Evolutionary conservation across 805 yeast genomes (phyloP), one percentile per base, ranked within the genome.

Genomic region (Millerozyma miso): DNA sequence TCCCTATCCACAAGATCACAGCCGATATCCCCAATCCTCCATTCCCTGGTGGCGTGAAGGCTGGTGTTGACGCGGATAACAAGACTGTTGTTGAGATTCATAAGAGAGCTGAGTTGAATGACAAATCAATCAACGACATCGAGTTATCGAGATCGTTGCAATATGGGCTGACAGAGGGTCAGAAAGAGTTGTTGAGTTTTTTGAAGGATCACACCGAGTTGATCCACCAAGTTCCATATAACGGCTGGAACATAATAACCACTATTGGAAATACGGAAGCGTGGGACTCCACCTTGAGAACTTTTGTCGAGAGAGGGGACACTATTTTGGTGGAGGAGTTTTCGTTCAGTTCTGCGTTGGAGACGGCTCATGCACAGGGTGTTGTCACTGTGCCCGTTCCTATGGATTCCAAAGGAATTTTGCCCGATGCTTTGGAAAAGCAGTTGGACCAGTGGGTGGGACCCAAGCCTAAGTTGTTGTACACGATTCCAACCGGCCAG

Each of bases 401-500:
- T 49, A 81, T 90, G 73, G 97, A 91, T 59, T 74, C 75, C 18
- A 73, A 76, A 47, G 98, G 98, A 48, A 74, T 88, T 40, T 64
- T 83, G 40, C 95, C 96, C 12, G 83, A 79, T 46, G 76, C 77
- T 39, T 70, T 91, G 42, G 90, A 73, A 32, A 53, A 61, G 8
- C 63, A 82, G 40, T 67, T 91, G 55, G 77, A 73, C 47, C 69
- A 76, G 58, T 90, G 97, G 97, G 73, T 73, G 12, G 82, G 69
- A 43, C 77, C 79, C 45, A 81, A 81, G 65, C 98, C 98, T 52
- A 88, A 85, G 65, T 70, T 91, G 46, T 73, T 91, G 54, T 93
- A 93, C 78, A 82, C 93, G 33, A 88, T 91, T 55, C 84, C 93
- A 51, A 93, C 98, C 6, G 99, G 99, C 49, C 98, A 93, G 72